Conservation (phyloP, 2,329 filamentous ascomycete genomes). For the Botrytis sinoallii region DNA sequence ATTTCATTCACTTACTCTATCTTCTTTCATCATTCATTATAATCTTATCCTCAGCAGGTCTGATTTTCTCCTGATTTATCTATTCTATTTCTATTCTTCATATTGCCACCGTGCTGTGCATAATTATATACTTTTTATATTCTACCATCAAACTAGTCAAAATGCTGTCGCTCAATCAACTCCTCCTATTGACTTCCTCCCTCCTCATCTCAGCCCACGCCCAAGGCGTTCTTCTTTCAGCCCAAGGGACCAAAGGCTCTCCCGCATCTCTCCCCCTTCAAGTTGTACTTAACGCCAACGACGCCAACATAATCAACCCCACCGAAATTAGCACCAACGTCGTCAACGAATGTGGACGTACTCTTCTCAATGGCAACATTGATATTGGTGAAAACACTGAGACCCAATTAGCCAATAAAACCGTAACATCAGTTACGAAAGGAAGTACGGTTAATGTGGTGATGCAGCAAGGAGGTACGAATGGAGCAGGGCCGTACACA, state of each 20-base stretch:
- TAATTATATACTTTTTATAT: neutral
- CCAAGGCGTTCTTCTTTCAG: conserved; percentile 9
- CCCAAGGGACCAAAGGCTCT: conserved; percentile 9
- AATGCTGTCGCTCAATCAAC: neutral
- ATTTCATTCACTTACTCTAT: neutral
- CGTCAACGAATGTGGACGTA: conserved; percentile 61
- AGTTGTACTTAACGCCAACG: conserved; percentile 60
- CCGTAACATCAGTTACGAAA: conserved; percentile 49
- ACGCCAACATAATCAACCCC: conserved; percentile 61
- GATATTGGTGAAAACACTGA: conserved; percentile 57
- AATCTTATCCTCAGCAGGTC: conserved; percentile 4
- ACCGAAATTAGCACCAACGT: conserved; percentile 50
- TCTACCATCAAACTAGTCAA: neutral
- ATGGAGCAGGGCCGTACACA: conserved; percentile 54
- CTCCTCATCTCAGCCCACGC: neutral
- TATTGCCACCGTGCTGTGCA: neutral
- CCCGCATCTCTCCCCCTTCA: conserved; percentile 3
- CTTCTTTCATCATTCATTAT: neutral
- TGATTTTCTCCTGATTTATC: neutral
- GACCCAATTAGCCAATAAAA: conserved; percentile 45
- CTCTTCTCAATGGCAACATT: conserved; percentile 58
- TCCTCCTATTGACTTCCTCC: neutral
- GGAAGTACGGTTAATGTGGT: conserved; percentile 49
- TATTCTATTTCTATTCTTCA: neutral
- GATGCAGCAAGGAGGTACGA: conserved; percentile 52